Evolutionary conservation across 192 early-diverging fungal species (phyloP), one percentile per base, ranked within the genome.

Genomic region (Coemansia sp.): DNA sequence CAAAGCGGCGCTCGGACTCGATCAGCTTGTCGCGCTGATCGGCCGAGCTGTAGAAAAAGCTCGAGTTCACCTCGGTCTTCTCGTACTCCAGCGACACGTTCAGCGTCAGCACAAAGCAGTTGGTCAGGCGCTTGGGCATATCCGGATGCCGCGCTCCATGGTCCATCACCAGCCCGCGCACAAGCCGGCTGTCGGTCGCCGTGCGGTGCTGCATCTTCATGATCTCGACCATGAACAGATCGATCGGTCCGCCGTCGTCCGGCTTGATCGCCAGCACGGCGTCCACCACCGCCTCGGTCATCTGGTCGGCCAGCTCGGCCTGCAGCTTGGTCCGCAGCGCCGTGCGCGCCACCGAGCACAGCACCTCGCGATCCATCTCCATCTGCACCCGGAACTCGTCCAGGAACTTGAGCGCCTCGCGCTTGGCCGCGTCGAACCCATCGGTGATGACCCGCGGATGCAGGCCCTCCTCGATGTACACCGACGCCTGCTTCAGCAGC

Each of bases 181-280:
- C 87, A 24, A 99, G 83, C 28, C 90, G 82, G 45, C 95, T 93
- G 75, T 99, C 97, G n/a, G 91, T 94, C n/a, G 94, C 95, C 35
- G 88, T 93, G 79, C 92, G 92, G 85, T 98, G 95, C 88, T 90
- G 87, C 97, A 99, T 97, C 85, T 95, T 96, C 95, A 99, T 99
- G 64, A 97, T 92, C 83, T 99, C 97, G 10, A 99, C 93, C 97
- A 99, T 99, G 69, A 97, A 94, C 60, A 99, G 83, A 76, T 99
- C 97, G 69, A 98, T 97, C 9, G 95, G 95, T 55, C 85, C 91
- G 28, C 85, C 91, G 28, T 89, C 86, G 56, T 82, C 39, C 0
- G 56, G 84, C 49, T 86, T 73, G 60, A 99, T 93, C 23, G 91
- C 83, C 75, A 97, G 73, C 34, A 99, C 95, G 14, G 94, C 94